A percentile compares a stretch with the other conserved stretches of the same genome.
Conservation (phyloP, 768 basidiomycete genomes). For the Suillus brevipes region DNA sequence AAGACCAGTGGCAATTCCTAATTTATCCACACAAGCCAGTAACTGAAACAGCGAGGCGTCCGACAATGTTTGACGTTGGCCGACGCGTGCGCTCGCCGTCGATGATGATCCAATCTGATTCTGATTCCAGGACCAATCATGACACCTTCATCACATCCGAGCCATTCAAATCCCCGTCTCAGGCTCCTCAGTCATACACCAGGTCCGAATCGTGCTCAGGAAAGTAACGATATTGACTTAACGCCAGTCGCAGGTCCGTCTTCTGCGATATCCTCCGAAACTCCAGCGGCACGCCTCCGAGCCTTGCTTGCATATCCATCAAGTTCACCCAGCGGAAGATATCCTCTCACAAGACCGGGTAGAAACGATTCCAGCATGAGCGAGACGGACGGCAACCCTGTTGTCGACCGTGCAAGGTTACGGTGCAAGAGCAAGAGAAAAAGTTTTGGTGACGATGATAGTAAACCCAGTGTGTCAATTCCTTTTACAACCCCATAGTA, state of each 20-base stretch:
- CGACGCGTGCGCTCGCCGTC: background rate
- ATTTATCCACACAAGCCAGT: background rate
- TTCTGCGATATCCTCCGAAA: slow-evolving; percentile 35
- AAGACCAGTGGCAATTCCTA: background rate
- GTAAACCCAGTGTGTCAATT: slow-evolving; percentile 48
- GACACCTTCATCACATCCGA: slow-evolving; percentile 11
- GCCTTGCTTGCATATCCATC: slow-evolving; percentile 57
- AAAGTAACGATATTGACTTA: slow-evolving; percentile 10
- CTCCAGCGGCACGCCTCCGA: slow-evolving; percentile 61
- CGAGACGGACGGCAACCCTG: slow-evolving; percentile 56
- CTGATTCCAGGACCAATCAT: too few relatives aligned
- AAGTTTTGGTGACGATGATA: slow-evolving; percentile 69
- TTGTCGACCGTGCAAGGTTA: slow-evolving; percentile 40
- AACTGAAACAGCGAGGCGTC: background rate
- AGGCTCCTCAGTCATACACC: slow-evolving; percentile 20
- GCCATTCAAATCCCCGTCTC: slow-evolving; percentile 20
- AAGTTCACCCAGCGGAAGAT: slow-evolving; percentile 33
- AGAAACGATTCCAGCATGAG: slow-evolving; percentile 61
- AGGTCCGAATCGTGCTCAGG: slow-evolving; percentile 13
- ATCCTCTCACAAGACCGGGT: slow-evolving; percentile 31
- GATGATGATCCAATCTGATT: background rate
- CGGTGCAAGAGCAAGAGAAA: slow-evolving; percentile 50
- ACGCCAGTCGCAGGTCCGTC: slow-evolving; percentile 23
- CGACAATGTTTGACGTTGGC: slow-evolving; percentile 2
- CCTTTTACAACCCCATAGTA: slow-evolving; percentile 11